A percentile compares a stretch with the other conserved stretches of the same genome.
phyloP scores from a whole-genome alignment of 495 filamentous ascomycete species.

The Penicillium silybi region DNA sequence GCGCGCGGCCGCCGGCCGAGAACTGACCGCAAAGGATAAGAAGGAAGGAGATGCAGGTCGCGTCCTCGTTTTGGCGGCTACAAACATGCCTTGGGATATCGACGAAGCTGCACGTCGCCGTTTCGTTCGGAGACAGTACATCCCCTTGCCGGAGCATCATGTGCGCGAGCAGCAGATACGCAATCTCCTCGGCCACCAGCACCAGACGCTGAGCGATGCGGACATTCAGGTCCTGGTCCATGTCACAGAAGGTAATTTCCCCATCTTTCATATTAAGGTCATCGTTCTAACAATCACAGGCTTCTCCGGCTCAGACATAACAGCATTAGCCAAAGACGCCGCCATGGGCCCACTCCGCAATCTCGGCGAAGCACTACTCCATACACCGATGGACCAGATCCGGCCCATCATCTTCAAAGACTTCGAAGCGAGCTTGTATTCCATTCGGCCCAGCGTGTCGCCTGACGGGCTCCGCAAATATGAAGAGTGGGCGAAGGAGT shows the following conservation, averaged over 20 bases:
- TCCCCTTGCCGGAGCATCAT: conserved; percentile 81
- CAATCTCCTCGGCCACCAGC: conserved; percentile 79
- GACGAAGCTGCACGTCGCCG: conserved; percentile 90
- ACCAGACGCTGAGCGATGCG: conserved; percentile 67
- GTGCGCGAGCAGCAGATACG: conserved; percentile 75
- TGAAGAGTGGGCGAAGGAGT: conserved; percentile 91
- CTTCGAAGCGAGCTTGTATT: conserved; percentile 79
- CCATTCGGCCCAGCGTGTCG: conserved; percentile 89
- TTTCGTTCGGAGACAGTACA: conserved; percentile 94
- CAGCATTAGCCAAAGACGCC: conserved; percentile 93
- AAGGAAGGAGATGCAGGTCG: conserved; percentile 78
- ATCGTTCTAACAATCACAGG: conserved; percentile 46
- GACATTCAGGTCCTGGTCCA: conserved; percentile 77
- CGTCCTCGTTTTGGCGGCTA: conserved; percentile 91
- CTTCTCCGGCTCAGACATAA: conserved; percentile 96
- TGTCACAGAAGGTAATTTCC: conserved; percentile 74
- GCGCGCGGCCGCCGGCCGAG: conserved; percentile 83
- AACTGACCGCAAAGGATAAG: conserved; percentile 63
- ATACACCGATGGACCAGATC: conserved; percentile 92
- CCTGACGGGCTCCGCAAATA: conserved; percentile 77
- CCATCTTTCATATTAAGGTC: background rate
- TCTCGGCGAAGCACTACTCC: conserved; percentile 82
- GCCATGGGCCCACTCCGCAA: conserved; percentile 96
- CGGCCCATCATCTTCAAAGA: conserved; percentile 78
- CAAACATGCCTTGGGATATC: conserved; percentile 96